Conservation (phyloP, 73 alveolate species). For the Tetrahymena borealis region DNA sequence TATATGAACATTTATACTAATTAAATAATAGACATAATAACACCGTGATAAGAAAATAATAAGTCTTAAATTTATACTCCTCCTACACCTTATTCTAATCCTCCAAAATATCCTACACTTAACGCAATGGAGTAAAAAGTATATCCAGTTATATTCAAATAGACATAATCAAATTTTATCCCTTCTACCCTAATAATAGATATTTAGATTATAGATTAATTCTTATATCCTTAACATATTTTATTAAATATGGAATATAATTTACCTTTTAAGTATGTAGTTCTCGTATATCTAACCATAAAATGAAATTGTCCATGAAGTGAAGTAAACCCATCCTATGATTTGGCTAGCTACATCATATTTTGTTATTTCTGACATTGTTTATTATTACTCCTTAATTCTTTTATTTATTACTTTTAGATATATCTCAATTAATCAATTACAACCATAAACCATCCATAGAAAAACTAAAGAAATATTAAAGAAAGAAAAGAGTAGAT, state of each 20-base stretch:
- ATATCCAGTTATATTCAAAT: conserved; percentile 83
- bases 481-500: no score
- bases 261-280: not conserved
- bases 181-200: conserved; percentile 67
- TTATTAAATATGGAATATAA: not conserved
- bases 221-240: not conserved
- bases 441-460: no score
- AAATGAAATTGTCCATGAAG: not conserved
- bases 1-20: conserved; percentile 44
- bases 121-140: conserved; percentile 64
- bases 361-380: not conserved
- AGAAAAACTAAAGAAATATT: no score
- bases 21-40: conserved; percentile 57
- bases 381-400: no score
- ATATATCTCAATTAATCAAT: no score
- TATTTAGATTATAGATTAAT: not conserved
- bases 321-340: not conserved
- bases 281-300: not conserved
- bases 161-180: conserved; percentile 80
- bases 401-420: no score
- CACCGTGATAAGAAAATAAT: conserved; percentile 83
- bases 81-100: conserved; percentile 40
- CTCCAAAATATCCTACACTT: conserved; percentile 60
- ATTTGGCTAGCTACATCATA: not conserved
- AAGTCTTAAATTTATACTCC: conserved; percentile 72